A percentile compares a stretch with the other conserved stretches of the same genome.
These are phyloP conservation scores for Sarocladium kiliense DNA, from an alignment of 2,329 filamentous ascomycete genomes.

Conservation along the genomic window DNA sequence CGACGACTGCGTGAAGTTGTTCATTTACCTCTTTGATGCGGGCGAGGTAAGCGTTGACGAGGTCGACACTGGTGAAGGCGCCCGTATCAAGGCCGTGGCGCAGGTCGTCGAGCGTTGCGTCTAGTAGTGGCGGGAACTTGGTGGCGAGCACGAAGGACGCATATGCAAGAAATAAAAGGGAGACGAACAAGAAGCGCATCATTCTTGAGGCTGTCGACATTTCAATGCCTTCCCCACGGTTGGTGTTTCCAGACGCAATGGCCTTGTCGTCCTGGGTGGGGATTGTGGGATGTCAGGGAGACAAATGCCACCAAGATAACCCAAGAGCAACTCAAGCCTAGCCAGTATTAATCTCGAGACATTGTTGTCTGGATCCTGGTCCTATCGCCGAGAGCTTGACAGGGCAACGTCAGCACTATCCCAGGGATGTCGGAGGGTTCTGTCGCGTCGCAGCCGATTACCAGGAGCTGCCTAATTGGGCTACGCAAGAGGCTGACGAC, in stretches of 20 bases:
- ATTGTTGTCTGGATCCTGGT: no score
- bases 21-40: conserved; percentile 21
- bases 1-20: conserved; percentile 24
- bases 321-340: no score
- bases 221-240: no score
- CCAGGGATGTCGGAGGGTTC: no score
- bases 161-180: background rate
- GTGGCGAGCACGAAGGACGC: background rate
- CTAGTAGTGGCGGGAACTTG: conserved; percentile 26
- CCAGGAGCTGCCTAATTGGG: background rate
- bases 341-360: no score
- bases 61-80: conserved; percentile 29
- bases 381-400: no score
- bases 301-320: no score
- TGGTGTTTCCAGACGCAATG: no score
- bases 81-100: conserved; percentile 22
- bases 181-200: background rate
- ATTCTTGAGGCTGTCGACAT: no score
- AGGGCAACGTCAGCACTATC: background rate
- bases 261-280: no score
- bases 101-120: conserved; percentile 28
- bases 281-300: no score
- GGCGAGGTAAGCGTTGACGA: conserved; percentile 24
- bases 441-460: no score
- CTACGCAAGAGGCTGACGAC: background rate